These are phyloP conservation scores for Fusarium concolor DNA, from an alignment of 2,329 filamentous ascomycete genomes.

Conservation along the genomic window DNA sequence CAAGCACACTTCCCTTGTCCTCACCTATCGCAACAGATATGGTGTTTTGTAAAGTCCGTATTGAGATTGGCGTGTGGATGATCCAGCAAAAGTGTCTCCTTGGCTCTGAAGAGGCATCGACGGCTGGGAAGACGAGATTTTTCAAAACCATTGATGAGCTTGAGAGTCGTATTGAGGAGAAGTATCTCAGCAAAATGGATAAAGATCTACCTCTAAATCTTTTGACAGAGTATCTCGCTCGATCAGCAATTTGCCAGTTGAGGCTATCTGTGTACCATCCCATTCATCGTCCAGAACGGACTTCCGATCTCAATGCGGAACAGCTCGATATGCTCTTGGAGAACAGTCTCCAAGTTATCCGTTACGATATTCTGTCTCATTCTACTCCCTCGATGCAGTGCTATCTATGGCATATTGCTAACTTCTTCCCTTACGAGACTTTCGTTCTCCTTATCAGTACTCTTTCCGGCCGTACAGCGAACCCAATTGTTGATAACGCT, in stretches of 20 bases:
- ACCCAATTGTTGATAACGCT: neutral
- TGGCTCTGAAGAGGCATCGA: neutral
- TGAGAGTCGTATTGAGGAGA: neutral
- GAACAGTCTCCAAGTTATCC: constrained; percentile 1
- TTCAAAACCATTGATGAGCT: constrained; percentile 3
- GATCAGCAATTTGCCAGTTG: constrained; percentile 1
- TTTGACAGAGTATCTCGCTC: neutral
- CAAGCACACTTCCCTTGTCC: neutral
- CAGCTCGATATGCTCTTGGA: neutral
- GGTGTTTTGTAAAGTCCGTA: constrained; percentile 11
- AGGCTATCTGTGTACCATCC: neutral
- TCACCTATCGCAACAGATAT: constrained; percentile 1
- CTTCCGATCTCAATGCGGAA: neutral
- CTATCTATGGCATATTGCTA: neutral
- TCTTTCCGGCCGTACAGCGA: neutral
- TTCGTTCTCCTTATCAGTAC: constrained; percentile 7
- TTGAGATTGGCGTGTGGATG: constrained; percentile 15
- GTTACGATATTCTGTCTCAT: neutral
- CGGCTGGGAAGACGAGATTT: neutral
- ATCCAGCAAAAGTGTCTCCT: constrained; percentile 10
- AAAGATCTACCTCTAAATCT: neutral
- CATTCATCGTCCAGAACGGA: neutral
- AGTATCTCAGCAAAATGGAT: neutral
- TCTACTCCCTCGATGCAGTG: neutral
- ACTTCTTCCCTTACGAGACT: constrained; percentile 3